Conservation (phyloP, 2,329 filamentous ascomycete species). For the Endothia cerciana region DNA sequence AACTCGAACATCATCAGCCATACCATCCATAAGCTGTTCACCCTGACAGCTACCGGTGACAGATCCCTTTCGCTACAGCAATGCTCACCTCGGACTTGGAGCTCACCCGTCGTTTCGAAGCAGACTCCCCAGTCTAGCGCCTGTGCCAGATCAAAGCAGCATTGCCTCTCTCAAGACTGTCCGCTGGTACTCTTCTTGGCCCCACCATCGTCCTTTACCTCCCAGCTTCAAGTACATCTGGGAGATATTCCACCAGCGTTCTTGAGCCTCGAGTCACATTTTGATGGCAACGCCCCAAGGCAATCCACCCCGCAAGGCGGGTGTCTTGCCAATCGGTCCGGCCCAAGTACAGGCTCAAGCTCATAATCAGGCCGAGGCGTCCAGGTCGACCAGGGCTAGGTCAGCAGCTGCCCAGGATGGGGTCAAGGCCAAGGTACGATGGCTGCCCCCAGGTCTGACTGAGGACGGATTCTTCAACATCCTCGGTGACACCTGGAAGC, state of each 20-base stretch:
- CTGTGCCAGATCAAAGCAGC: background rate
- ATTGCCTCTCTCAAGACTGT: background rate
- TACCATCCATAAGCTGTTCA: background rate
- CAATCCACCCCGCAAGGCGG: constrained; percentile 44
- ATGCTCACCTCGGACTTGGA: background rate
- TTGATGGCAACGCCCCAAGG: constrained; percentile 35
- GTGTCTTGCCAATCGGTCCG: constrained; percentile 55
- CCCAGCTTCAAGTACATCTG: background rate
- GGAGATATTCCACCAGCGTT: background rate
- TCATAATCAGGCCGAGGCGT: constrained; percentile 39
- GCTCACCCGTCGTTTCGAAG: background rate
- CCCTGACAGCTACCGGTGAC: background rate
- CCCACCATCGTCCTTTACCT: background rate
- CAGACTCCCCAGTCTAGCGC: background rate
- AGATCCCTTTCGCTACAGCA: background rate
- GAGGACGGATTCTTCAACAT: constrained; percentile 73
- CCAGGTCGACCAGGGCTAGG: constrained; percentile 48
- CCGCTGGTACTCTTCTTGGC: no score
- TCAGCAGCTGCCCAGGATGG: constrained; percentile 50
- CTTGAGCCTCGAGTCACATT: background rate
- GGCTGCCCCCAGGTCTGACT: constrained; percentile 84
- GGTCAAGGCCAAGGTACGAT: constrained; percentile 82
- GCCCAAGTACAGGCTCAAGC: constrained; percentile 41
- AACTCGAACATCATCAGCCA: background rate
- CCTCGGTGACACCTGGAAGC: constrained; percentile 80